Conservation (phyloP, 1,284 basidiomycete species). For the Polyporus tsugae region DNA sequence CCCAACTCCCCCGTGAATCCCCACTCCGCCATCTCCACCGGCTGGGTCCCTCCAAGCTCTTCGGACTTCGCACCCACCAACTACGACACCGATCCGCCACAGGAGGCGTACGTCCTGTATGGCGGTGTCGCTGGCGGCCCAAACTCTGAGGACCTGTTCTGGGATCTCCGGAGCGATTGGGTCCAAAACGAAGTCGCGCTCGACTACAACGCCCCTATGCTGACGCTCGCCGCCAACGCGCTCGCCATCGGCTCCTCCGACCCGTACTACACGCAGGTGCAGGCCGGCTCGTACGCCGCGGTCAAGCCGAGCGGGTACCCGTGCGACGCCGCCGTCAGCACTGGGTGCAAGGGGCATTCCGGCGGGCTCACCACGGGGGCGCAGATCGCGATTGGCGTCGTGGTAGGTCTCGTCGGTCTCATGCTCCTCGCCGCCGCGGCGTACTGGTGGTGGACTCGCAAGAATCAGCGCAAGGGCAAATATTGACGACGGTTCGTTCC, state of each 20-base stretch:
- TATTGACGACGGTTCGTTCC: background rate
- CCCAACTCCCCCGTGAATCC: conserved; percentile 92
- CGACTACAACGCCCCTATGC: conserved; percentile 88
- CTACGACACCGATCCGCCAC: conserved; percentile 77
- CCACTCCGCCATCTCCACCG: conserved; percentile 87
- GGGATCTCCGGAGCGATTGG: conserved; percentile 87
- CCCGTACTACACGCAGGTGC: conserved; percentile 79
- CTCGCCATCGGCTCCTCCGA: conserved; percentile 73
- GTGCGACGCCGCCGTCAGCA: conserved; percentile 75
- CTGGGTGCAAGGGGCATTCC: conserved; percentile 52
- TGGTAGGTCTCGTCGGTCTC: conserved; percentile 69
- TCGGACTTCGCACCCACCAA: conserved; percentile 38
- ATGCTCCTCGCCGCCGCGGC: conserved; percentile 56
- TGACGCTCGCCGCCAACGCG: conserved; percentile 82
- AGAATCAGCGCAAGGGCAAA: conserved; percentile 5
- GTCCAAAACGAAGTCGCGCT: conserved; percentile 81
- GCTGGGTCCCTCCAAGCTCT: conserved; percentile 68
- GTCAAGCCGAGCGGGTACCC: conserved; percentile 73
- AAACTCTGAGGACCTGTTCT: conserved; percentile 78
- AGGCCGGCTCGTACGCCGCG: conserved; percentile 70
- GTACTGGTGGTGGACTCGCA: conserved; percentile 49
- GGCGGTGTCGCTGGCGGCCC: conserved; percentile 92
- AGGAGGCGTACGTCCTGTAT: conserved; percentile 82
- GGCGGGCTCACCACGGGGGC: conserved; percentile 54
- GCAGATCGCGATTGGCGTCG: conserved; percentile 77